These are phyloP conservation scores for Cryptosporidium viatorum DNA, from an alignment of 169 alveolate species.

Conservation along the genomic window DNA sequence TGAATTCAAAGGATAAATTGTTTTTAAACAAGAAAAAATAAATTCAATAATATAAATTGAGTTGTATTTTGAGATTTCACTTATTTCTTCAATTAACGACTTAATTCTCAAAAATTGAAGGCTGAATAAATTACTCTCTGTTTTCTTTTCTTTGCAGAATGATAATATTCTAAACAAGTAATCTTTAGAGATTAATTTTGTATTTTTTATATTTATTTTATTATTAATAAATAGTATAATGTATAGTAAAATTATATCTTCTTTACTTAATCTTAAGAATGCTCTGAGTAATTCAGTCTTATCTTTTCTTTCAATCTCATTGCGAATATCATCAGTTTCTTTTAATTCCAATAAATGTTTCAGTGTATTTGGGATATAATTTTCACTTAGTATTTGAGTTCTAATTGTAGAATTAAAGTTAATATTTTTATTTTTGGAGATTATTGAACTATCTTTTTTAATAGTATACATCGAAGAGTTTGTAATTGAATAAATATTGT, in stretches of 20 bases:
- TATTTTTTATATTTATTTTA: slow-evolving; percentile 1
- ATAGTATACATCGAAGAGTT: slow-evolving; percentile 62
- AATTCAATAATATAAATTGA: not conserved
- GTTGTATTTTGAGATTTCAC: not conserved
- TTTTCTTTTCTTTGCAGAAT: slow-evolving; percentile 23
- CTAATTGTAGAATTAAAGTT: slow-evolving; percentile 17
- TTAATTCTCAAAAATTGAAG: slow-evolving; percentile 59
- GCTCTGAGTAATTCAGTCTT: slow-evolving; percentile 41
- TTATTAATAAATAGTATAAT: not conserved
- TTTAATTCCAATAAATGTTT: slow-evolving; percentile 20
- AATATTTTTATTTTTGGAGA: slow-evolving; percentile 6
- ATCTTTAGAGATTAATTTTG: not conserved
- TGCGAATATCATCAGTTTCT: not conserved
- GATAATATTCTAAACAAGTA: slow-evolving; percentile 25
- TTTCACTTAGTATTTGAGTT: slow-evolving; percentile 46
- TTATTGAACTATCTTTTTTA: not conserved
- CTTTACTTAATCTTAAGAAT: slow-evolving; percentile 53
- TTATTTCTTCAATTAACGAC: slow-evolving; percentile 11
- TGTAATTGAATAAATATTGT: slow-evolving; percentile 35
- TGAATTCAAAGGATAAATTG: slow-evolving; percentile 62
- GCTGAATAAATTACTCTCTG: slow-evolving; percentile 3
- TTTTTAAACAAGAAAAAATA: slow-evolving; percentile 36
- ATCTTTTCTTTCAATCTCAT: slow-evolving; percentile 1
- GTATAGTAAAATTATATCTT: slow-evolving; percentile 30
- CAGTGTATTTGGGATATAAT: slow-evolving; percentile 33